Base-by-base conservation (phyloP, 2,329 filamentous ascomycete species). In the Fonsecaea erecta region DNA sequence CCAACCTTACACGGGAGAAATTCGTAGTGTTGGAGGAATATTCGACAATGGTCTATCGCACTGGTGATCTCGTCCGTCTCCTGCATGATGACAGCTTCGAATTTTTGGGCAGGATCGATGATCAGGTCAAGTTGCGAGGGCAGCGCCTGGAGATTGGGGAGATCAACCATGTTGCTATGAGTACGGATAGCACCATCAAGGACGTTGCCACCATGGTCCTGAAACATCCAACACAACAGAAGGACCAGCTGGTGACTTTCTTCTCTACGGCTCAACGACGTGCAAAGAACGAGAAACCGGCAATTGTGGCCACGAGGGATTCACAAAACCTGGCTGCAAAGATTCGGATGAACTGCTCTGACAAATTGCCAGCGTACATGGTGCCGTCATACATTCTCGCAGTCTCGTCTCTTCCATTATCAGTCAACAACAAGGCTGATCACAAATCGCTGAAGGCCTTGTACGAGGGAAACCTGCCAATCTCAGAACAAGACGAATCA, bases 81-180 rank as follows among this genome's bases (percentile, higher is more conserved):
- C 78, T 96, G 7, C 83, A 92, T 60, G 90, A 97, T 74, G 88
- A 87, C 0, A 92, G 89, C 51, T 93, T 97, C 70, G 90, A 94
- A 62, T 97, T 97, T 74, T 82, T 96, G 1, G 93, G 94, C 2
- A 86, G 94, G 14, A 90, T 90, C 5, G 94, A 98, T 74, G 92
- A 96, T 62, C 93, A 98, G 77, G 89, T 97, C 68, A 98, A 98
- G 75, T 83, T 97, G 2, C 87, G 94, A 11, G 93, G 93, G 0
- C 93, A 97, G 75, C 84, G 93, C 14, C 83, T 98, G 0, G 94
- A 98, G 73, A 90, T 96, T 66, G 91, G 90, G 0, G 93, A 98
- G 78, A 96, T 97, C 76, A 95, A 96, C 71, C 88, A 93, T 55
- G 86, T 90, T 8, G 92, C 97, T 71, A 88, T 87, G 53, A 81